These are phyloP conservation scores for Telfairia occidentalis DNA, from an alignment of 331 rosid genomes.

Conservation along the genomic window DNA sequence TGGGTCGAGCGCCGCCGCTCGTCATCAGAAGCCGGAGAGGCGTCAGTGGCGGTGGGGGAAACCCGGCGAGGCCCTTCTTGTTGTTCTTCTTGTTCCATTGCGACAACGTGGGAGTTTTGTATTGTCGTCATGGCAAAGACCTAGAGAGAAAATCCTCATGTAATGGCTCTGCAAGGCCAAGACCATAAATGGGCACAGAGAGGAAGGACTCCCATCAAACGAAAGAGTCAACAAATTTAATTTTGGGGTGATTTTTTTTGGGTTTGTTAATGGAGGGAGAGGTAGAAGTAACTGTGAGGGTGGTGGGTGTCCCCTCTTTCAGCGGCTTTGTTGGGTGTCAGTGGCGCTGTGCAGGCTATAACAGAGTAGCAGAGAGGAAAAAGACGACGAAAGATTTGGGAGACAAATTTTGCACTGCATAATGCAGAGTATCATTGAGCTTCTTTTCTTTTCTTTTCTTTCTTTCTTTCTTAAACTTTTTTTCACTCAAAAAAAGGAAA, in stretches of 20 bases:
- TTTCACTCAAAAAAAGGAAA: not conserved
- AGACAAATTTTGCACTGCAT: not conserved
- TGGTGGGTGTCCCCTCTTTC: constrained; percentile 6
- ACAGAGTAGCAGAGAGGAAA: constrained; percentile 11
- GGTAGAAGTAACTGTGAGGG: not conserved
- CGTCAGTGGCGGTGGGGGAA: constrained; percentile 10
- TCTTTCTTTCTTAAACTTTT: not conserved
- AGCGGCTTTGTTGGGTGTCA: constrained; percentile 14
- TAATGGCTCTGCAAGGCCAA: constrained; percentile 23
- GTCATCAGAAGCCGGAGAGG: constrained; percentile 14
- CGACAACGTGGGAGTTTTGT: constrained; percentile 39
- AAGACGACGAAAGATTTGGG: constrained; percentile 1
- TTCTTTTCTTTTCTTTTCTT: not conserved
- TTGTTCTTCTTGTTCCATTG: constrained; percentile 11
- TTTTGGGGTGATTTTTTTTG: not conserved
- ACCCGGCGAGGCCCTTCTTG: constrained; percentile 27
- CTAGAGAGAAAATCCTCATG: constrained; percentile 62
- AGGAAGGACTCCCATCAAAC: not conserved
- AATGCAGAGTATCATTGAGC: not conserved
- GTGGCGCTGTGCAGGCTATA: not conserved
- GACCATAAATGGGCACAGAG: constrained; percentile 30
- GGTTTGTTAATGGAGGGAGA: not conserved
- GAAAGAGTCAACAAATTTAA: not conserved
- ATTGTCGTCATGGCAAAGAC: constrained; percentile 33
- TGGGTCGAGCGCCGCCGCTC: constrained; percentile 18